Evolutionary conservation across 345 rosid species (phyloP).

Genomic region (Lagerstroemia speciosa): DNA sequence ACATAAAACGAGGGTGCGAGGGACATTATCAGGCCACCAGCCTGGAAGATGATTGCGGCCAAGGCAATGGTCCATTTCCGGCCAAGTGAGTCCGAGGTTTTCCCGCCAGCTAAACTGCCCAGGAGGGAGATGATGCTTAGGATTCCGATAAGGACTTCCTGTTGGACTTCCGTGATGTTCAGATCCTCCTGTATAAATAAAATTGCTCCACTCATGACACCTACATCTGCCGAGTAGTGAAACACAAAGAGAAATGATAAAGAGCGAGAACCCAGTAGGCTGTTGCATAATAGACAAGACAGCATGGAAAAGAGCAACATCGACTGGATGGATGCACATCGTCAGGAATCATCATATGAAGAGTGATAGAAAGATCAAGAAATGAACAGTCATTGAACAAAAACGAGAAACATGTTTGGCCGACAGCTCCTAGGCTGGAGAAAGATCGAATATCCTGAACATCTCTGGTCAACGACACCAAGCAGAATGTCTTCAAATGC

Average conservation of each 20-base stretch:
- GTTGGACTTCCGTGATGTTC: conserved; percentile 37
- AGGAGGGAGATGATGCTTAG: conserved; percentile 51
- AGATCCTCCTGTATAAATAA: conserved; percentile 48
- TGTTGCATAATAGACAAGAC: neutral
- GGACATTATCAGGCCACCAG: conserved; percentile 43
- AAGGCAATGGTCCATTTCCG: conserved; percentile 58
- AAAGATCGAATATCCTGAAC: neutral
- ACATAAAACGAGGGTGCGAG: conserved; percentile 38
- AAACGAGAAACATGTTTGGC: no score
- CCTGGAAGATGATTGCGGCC: conserved; percentile 38
- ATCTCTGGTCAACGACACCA: no score
- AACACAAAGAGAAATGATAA: neutral
- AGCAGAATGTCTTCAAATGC: no score
- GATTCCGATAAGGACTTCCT: conserved; percentile 48
- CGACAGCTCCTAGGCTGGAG: no score
- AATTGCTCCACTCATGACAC: conserved; percentile 66
- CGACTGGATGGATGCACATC: neutral
- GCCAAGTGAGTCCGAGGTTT: conserved; percentile 46
- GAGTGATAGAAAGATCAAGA: neutral
- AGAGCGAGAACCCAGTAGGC: neutral
- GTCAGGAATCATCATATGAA: neutral
- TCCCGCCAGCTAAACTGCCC: conserved; percentile 55
- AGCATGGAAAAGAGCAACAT: neutral
- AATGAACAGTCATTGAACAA: neutral
- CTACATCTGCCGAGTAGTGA: conserved; percentile 39